Conservation (phyloP, 2,329 filamentous ascomycete species). For the Colletotrichum melonis region DNA sequence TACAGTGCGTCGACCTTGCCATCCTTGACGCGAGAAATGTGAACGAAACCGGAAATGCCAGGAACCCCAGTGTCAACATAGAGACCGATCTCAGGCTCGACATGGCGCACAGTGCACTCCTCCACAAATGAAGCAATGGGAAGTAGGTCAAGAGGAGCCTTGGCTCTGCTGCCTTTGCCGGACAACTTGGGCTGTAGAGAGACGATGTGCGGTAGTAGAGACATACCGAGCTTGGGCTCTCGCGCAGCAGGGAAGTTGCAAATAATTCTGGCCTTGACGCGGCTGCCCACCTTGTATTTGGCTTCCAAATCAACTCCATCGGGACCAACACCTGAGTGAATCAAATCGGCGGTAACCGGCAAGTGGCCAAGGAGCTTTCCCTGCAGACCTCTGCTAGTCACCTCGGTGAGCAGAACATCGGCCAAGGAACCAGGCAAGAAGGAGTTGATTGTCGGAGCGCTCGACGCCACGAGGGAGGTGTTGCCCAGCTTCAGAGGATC, state of each 20-base stretch:
- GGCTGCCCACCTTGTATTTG: conserved; percentile 85
- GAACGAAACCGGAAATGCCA: conserved; percentile 86
- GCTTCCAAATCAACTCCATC: conserved; percentile 77
- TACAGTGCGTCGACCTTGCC: conserved; percentile 88
- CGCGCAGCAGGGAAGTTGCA: conserved; percentile 87
- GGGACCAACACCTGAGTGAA: conserved; percentile 85
- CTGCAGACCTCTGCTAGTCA: conserved; percentile 77
- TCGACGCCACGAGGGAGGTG: conserved; percentile 72
- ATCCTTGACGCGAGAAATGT: conserved; percentile 93
- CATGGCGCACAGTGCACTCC: conserved; percentile 81
- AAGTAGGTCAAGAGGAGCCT: conserved; percentile 67
- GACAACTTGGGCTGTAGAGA: conserved; percentile 66
- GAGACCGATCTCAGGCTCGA: conserved; percentile 83
- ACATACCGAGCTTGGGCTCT: conserved; percentile 86
- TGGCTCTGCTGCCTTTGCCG: conserved; percentile 53
- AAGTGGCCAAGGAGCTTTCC: conserved; percentile 94
- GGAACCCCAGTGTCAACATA: conserved; percentile 76
- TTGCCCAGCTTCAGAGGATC: conserved; percentile 77
- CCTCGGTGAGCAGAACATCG: conserved; percentile 84
- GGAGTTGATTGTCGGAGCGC: conserved; percentile 87
- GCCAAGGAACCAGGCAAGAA: conserved; percentile 94
- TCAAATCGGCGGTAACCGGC: conserved; percentile 88
- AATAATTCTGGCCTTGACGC: conserved; percentile 86
- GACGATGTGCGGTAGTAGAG: conserved; percentile 85
- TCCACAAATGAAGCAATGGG: conserved; percentile 82